phyloP scores from a whole-genome alignment of 1,284 basidiomycete species.

The Acaromyces ingoldii region DNA sequence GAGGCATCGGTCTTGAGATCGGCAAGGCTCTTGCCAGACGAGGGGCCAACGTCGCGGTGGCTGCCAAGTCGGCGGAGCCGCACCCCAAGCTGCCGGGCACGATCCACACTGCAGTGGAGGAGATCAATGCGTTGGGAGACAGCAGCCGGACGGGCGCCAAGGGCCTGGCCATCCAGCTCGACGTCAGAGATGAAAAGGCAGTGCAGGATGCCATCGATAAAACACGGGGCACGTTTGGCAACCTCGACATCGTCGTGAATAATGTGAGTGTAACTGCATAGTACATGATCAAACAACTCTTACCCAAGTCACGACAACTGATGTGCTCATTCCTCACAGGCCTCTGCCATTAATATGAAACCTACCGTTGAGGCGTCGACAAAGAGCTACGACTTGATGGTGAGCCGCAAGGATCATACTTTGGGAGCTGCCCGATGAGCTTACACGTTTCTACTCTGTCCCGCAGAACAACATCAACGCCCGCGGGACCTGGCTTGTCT shows the following conservation, averaged over 20 bases:
- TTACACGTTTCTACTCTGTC: no score
- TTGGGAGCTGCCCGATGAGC: no score
- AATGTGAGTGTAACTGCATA: conserved; percentile 24
- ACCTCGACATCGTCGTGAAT: conserved; percentile 48
- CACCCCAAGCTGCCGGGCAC: conserved; percentile 43
- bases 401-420: no score
- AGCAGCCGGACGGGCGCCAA: conserved; percentile 8
- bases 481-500: conserved; percentile 42
- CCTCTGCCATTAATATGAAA: conserved; percentile 46
- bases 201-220: conserved; percentile 37
- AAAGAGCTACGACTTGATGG: conserved; percentile 36
- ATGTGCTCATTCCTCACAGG: conserved; percentile 11
- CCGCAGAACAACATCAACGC: conserved; percentile 40
- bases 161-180: conserved; percentile 44
- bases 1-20: conserved; percentile 43
- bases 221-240: conserved; percentile 32
- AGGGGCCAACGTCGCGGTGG: conserved; percentile 42
- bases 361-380: conserved; percentile 24
- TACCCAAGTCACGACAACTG: background rate
- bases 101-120: conserved; percentile 47
- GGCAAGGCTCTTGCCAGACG: conserved; percentile 27
- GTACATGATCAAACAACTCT: background rate
- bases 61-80: conserved; percentile 27
- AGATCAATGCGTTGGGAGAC: conserved; percentile 32
- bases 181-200: conserved; percentile 38